phyloP scores from a whole-genome alignment of 2,329 filamentous ascomycete genomes.

The Zalaria sp. region DNA sequence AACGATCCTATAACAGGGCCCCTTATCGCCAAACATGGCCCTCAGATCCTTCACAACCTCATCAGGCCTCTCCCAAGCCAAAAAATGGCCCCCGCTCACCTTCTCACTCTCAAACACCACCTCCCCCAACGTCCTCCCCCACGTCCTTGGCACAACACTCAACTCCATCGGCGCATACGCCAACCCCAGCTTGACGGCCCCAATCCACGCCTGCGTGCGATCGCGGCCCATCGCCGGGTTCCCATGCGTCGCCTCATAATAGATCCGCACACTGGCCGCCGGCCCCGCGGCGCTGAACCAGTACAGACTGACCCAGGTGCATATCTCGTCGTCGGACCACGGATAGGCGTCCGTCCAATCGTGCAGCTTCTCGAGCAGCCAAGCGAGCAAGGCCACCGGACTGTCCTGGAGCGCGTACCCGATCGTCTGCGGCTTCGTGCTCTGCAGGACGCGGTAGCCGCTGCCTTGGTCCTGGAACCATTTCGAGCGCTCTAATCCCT shows the following conservation, averaged over 20 bases:
- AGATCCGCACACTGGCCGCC: conserved; percentile 53
- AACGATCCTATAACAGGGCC: conserved; percentile 10
- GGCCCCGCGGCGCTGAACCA: conserved; percentile 57
- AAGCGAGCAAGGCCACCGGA: conserved; percentile 56
- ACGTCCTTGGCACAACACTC: conserved; percentile 37
- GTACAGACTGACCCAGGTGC: conserved; percentile 64
- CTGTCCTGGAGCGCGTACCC: conserved; percentile 56
- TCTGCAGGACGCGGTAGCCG: conserved; percentile 47
- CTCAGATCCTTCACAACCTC: conserved; percentile 36
- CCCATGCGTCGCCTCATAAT: conserved; percentile 50
- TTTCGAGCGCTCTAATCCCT: conserved; percentile 35
- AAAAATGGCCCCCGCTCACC: conserved; percentile 42
- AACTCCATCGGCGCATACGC: conserved; percentile 47
- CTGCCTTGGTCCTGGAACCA: conserved; percentile 46
- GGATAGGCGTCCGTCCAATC: conserved; percentile 60
- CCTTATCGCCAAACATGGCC: conserved; percentile 39
- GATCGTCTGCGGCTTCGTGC: conserved; percentile 58
- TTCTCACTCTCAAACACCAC: conserved; percentile 43
- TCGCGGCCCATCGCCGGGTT: conserved; percentile 14
- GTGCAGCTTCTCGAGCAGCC: conserved; percentile 70
- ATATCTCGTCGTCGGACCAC: conserved; percentile 63
- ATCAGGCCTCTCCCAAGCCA: conserved; percentile 41
- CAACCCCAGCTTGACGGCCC: conserved; percentile 36
- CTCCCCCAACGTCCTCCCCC: conserved; percentile 42
- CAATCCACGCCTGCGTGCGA: conserved; percentile 26